phyloP scores from a whole-genome alignment of 2,329 filamentous ascomycete genomes.

The Claviceps monticola region DNA sequence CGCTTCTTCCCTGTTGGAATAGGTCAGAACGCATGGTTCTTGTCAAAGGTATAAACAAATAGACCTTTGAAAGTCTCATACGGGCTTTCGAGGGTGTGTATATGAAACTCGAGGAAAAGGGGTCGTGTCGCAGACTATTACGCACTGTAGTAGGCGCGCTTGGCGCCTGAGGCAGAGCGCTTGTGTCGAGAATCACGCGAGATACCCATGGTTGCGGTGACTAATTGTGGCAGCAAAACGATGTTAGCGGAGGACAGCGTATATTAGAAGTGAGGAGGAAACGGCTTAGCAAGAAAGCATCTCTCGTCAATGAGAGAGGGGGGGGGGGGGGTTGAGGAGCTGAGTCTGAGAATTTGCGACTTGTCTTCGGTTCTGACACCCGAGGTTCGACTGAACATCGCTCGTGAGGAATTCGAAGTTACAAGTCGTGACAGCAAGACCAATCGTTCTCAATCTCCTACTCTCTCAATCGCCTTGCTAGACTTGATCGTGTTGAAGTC shows the following conservation, averaged over 20 bases:
- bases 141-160: slow-evolving; percentile 84
- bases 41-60: slow-evolving; percentile 1
- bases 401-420: neutral
- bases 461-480: neutral
- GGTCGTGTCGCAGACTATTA: slow-evolving; percentile 17
- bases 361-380: neutral
- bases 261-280: neutral
- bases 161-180: slow-evolving; percentile 97
- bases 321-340: too few relatives aligned
- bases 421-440: too few relatives aligned
- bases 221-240: slow-evolving; percentile 25
- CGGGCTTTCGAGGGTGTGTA: slow-evolving; percentile 45
- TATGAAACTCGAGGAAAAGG: slow-evolving; percentile 5
- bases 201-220: slow-evolving; percentile 92
- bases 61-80: slow-evolving; percentile 27
- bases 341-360: neutral
- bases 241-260: slow-evolving; percentile 8
- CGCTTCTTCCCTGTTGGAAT: slow-evolving; percentile 72
- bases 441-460: neutral
- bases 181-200: slow-evolving; percentile 99
- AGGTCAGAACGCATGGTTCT: slow-evolving; percentile 60
- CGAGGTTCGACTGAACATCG: neutral
- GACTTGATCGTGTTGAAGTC: slow-evolving; percentile 11
- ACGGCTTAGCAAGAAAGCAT: neutral
- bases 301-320: neutral